phyloP scores from a whole-genome alignment of 257 asterid genomes.

The Nicotiana tomentosiformis region DNA sequence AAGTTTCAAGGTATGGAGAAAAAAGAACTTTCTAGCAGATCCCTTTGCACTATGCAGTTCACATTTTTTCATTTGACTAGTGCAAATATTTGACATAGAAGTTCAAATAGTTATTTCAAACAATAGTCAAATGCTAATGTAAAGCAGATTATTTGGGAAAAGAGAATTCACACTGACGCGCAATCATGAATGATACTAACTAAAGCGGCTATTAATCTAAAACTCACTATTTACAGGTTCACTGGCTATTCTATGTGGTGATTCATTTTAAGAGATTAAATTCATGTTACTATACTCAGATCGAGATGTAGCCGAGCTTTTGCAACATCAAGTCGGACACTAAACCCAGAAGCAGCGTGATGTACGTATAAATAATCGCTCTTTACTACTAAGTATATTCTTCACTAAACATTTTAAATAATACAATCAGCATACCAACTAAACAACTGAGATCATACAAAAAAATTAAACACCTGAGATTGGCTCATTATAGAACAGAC shows the following conservation, averaged over 20 bases:
- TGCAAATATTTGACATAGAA: background rate
- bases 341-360: background rate
- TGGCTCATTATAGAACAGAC: background rate
- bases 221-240: background rate
- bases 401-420: background rate
- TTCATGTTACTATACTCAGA: background rate
- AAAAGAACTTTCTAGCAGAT: background rate
- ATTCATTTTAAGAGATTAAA: background rate
- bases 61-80: background rate
- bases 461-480: background rate
- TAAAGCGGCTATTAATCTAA: background rate
- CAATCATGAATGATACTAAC: background rate
- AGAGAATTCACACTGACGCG: background rate
- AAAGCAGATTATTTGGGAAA: background rate
- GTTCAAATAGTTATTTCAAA: background rate
- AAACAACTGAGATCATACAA: background rate
- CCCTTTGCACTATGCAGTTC: background rate
- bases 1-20: background rate
- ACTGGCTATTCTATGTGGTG: background rate
- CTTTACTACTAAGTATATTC: background rate
- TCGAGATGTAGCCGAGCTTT: background rate
- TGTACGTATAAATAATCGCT: background rate
- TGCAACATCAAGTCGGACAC: background rate
- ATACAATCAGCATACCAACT: background rate
- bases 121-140: background rate